Base-by-base conservation (phyloP, 441 rosid genomes). In the Biscutella auriculata region DNA sequence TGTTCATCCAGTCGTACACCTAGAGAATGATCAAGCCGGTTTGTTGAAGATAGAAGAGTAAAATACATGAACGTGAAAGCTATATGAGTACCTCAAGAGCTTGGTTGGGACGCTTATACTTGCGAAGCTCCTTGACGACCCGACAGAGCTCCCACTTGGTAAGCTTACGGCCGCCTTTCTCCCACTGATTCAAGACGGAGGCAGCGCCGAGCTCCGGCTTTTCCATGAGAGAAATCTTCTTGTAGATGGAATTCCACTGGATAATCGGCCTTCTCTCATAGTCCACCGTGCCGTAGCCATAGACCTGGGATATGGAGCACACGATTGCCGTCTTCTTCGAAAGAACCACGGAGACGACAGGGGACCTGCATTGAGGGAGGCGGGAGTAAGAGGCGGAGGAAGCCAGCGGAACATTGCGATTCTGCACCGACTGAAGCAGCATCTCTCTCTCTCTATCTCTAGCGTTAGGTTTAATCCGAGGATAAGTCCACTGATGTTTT, bases 1-100 rank as follows among this genome's bases (percentile, higher is more conserved):
- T 82, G 70, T 71, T 84, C 93, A 91, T 91, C 98, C 98, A 91
- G 32, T 91, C 95, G 63, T 79, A 85, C 21, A 85, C 93, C 98
- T 87, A 63, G 35, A 57, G 53, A 26, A 49, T 10, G 40, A 34
- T 26, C 17, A 54, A 27, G 25, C 28, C 17, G n/a, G 9, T 8
- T 41, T 28, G 45, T 58, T 45, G 47, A 36, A 13, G 15, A 16
- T 26, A 16, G 11, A 4, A 1, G 27, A 35, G 9, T 0, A 23
- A 63, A 9, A 10, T 1, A 32, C 9, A 19, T 13, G 23, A 10
- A 25, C 16, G 16, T n/a, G 11, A 48, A 1, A 13, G 17, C 40
- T 14, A 33, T 6, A 43, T n/a, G 8, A 66, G n/a, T n/a, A 91
- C 98, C 98, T 86, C 88, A 1, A 92, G 92, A 66, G 98, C 97